phyloP scores from a whole-genome alignment of 2,329 filamentous ascomycete species.

The Trichophyton equinum region DNA sequence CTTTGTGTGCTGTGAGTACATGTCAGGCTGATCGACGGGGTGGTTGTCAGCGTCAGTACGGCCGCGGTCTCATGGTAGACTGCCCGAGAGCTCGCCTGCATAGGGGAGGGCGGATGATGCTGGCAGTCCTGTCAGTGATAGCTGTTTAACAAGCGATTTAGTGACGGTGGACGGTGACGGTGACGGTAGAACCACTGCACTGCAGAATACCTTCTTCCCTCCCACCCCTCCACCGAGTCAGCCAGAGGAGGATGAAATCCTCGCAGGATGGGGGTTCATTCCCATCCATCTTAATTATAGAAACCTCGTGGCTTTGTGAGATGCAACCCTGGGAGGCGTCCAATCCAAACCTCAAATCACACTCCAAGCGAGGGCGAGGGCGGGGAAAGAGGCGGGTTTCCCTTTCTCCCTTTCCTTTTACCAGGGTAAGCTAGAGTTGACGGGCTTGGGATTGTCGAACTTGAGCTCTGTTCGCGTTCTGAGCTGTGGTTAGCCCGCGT shows the following conservation, averaged over 20 bases:
- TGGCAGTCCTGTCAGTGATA: too few species aligned
- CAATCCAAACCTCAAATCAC: not conserved
- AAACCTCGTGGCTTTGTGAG: conserved; percentile 4
- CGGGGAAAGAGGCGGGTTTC: not conserved
- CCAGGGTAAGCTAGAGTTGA: not conserved
- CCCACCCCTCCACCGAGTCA: too few species aligned
- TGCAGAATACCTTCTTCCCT: too few species aligned
- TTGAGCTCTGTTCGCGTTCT: not conserved
- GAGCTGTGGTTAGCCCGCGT: not conserved
- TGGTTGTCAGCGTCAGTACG: not conserved
- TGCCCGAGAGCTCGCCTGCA: not conserved
- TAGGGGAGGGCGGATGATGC: not conserved
- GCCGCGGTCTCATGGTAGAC: not conserved
- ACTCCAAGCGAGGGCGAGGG: not conserved
- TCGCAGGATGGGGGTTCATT: not conserved
- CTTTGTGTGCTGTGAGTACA: not conserved
- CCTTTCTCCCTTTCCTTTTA: not conserved
- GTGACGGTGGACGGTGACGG: not conserved
- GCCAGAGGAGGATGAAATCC: too few species aligned
- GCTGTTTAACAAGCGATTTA: too few species aligned
- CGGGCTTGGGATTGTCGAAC: too few species aligned
- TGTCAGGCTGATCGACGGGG: not conserved
- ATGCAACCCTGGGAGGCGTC: not conserved
- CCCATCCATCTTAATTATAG: not conserved
- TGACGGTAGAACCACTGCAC: not conserved